Evolutionary conservation across 2,329 filamentous ascomycete species (phyloP).

Genomic region (Teratosphaeria pseudoeucalypti): DNA sequence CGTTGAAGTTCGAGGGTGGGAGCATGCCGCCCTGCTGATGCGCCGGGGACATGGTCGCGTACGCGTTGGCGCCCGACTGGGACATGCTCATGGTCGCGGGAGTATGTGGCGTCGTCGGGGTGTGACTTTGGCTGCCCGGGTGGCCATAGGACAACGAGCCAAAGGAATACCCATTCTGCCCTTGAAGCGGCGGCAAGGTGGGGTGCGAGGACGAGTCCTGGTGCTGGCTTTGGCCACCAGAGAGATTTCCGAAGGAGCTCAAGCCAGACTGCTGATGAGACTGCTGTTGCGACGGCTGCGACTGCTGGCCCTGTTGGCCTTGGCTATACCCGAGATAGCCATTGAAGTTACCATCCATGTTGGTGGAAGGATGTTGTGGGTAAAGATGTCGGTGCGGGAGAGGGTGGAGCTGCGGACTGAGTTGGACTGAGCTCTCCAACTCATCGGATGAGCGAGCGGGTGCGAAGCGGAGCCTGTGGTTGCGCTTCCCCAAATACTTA

Average conservation of each 20-base stretch:
- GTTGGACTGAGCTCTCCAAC: not conserved
- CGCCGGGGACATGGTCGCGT: conserved; percentile 22
- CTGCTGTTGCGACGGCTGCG: conserved; percentile 10
- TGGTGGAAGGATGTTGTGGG: not conserved
- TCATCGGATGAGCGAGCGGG: conserved; percentile 7
- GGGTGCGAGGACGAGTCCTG: conserved; percentile 19
- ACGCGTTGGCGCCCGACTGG: conserved; percentile 16
- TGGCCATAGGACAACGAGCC: conserved; percentile 25
- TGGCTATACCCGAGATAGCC: conserved; percentile 4
- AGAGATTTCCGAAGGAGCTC: conserved; percentile 17
- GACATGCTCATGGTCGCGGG: conserved; percentile 22
- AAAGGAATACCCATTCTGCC: conserved; percentile 23
- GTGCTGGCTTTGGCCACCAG: conserved; percentile 10
- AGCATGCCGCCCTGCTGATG: conserved; percentile 23
- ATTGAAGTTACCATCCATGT: conserved; percentile 9
- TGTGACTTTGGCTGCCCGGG: conserved; percentile 22
- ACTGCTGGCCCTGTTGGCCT: conserved; percentile 6
- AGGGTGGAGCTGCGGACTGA: conserved; percentile 10
- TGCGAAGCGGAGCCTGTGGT: not conserved
- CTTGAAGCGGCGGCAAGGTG: conserved; percentile 27
- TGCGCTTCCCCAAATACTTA: not conserved
- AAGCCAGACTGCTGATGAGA: conserved; percentile 14
- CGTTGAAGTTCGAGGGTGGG: conserved; percentile 22
- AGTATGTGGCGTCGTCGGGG: conserved; percentile 25
- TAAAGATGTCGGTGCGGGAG: conserved; percentile 6